These are phyloP conservation scores for Ramaria sp. DNA, from an alignment of 768 basidiomycete genomes.

Conservation along the genomic window DNA sequence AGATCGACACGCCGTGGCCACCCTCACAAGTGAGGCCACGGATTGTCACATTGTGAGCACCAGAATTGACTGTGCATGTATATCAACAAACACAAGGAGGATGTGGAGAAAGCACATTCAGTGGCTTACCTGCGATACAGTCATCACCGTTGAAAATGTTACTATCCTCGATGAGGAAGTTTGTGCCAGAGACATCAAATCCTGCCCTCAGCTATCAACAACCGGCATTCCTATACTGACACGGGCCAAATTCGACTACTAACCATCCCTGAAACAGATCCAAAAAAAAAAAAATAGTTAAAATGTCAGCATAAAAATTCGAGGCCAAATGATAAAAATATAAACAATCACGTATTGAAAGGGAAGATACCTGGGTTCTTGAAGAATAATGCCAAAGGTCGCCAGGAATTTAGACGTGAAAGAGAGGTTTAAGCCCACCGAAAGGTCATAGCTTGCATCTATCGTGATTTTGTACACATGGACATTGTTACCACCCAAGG, in stretches of 20 bases:
- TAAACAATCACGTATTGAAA: neutral
- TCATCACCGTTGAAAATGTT: conserved; percentile 51
- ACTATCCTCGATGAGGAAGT: conserved; percentile 50
- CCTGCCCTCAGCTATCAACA: conserved; percentile 11
- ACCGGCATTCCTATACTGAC: too few species aligned
- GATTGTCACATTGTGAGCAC: neutral
- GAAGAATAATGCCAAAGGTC: neutral
- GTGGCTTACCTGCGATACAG: conserved; percentile 20
- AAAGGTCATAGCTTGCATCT: conserved; percentile 21
- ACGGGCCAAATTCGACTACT: neutral
- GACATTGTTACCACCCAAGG: conserved; percentile 33
- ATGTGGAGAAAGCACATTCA: neutral
- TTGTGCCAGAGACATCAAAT: conserved; percentile 44
- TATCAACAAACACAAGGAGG: neutral
- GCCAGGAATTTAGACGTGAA: neutral
- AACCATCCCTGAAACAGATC: neutral
- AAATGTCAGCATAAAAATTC: too few species aligned
- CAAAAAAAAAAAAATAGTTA: too few species aligned
- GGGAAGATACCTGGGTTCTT: conserved; percentile 15
- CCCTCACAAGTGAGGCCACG: neutral
- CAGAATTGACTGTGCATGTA: neutral
- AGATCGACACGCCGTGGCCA: conserved; percentile 1
- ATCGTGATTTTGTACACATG: conserved; percentile 48
- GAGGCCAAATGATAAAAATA: neutral
- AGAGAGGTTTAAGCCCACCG: neutral